A percentile compares a stretch with the other conserved stretches of the same genome.
Evolutionary conservation across 2,329 filamentous ascomycete species (phyloP).

Genomic region (Clarireedia paspali): DNA sequence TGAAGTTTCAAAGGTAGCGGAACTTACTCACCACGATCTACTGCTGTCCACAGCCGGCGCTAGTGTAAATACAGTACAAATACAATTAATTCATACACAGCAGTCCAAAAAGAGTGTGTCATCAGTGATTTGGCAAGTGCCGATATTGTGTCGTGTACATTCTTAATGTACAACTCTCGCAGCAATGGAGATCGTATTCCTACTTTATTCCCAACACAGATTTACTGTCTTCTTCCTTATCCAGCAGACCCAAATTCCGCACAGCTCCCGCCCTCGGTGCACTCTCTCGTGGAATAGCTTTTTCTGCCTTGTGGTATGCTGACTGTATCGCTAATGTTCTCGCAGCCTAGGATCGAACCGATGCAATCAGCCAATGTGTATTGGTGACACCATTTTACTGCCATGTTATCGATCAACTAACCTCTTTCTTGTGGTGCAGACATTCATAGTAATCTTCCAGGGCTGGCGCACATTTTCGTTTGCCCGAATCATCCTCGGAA

Average conservation of each 20-base stretch:
- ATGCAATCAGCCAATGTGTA: background rate
- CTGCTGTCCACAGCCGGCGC: too few relatives aligned
- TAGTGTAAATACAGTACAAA: background rate
- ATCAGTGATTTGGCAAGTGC: background rate
- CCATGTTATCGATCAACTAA: conserved; percentile 35
- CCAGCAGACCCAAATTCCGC: conserved; percentile 74
- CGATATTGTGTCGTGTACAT: conserved; percentile 6
- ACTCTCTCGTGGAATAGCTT: conserved; percentile 68
- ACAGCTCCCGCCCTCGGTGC: conserved; percentile 80
- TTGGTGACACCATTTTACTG: background rate
- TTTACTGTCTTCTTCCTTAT: conserved; percentile 74
- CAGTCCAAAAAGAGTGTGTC: too few relatives aligned
- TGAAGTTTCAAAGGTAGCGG: background rate
- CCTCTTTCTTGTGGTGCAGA: conserved; percentile 98
- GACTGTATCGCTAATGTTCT: conserved; percentile 72
- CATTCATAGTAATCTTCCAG: conserved; percentile 99
- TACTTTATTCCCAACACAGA: conserved; percentile 37
- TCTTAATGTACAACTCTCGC: conserved; percentile 26
- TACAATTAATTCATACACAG: too few relatives aligned
- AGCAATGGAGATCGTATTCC: conserved; percentile 8
- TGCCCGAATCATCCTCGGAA: conserved; percentile 69
- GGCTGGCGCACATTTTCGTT: conserved; percentile 76
- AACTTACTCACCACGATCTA: background rate
- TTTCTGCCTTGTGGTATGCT: conserved; percentile 76
- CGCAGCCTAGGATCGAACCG: conserved; percentile 44